Base-by-base conservation (phyloP, 2,329 filamentous ascomycete species). In the Cytospora piceae region DNA sequence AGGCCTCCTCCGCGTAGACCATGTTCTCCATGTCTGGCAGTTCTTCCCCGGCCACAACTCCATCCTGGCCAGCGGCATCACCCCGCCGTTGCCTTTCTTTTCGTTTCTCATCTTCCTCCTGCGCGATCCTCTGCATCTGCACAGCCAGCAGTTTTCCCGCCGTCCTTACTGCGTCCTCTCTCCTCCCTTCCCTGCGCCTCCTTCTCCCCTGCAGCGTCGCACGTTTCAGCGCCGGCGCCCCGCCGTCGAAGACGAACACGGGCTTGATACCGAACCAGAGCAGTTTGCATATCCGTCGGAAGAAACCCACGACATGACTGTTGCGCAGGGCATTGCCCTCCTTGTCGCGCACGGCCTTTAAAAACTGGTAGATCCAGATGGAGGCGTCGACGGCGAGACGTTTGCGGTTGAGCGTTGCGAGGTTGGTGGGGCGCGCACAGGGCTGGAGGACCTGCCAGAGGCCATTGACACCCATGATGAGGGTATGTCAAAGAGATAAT, bases 281-380 rank as follows among this genome's bases (percentile, higher is more conserved):
- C 1, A 99, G 85, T 77, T 99, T 99, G 85, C 95, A 99, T 76
- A 99, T 97, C 67, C 95, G 89, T 60, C 95, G 92, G 79, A 99
- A 99, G 86, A 99, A 99, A 49, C 96, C 95, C 53, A 99, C 92
- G 42, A 99, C 87, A 74, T 99, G 95, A 34, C 92, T 94, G 80
- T 97, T 99, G 69, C 94, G 92, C 61, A 99, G 83, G 1, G 95
- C 95, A 74, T 99, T 97, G 62, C 95, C 95, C 78, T 99, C 95
- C 74, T 98, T 97, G 79, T 99, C 95, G 72, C 95, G 94, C 14
- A 99, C 95, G 12, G 96, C 95, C 81, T 99, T 99, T 72, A 99
- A 87, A 74, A 99, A 99, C 75, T 99, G 95, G 83, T 99, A 99
- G 72, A 99, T 98, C 95, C 95, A 99, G 76, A 99, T 99, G 15